phyloP scores from a whole-genome alignment of 1,139 yeast genomes.

The Pichia sp. region DNA sequence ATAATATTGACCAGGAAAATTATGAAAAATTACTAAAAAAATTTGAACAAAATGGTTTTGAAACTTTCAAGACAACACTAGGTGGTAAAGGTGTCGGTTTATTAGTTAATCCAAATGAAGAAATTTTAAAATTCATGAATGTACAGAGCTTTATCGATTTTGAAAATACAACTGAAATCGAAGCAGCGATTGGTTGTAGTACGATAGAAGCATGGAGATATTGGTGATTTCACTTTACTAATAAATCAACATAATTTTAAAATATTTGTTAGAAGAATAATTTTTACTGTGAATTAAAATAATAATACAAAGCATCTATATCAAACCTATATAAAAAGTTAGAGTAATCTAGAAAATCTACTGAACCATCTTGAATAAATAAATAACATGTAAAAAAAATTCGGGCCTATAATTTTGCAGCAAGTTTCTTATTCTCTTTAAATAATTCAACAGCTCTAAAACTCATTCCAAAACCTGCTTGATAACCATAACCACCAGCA shows the following conservation, averaged over 20 bases:
- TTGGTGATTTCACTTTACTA: constrained; percentile 37
- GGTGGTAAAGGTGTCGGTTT: constrained; percentile 89
- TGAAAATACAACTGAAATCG: constrained; percentile 41
- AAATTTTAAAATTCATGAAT: constrained; percentile 23
- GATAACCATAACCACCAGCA: constrained; percentile 73
- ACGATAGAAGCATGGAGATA: constrained; percentile 47
- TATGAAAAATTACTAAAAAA: constrained; percentile 28
- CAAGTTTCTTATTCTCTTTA: constrained; percentile 1
- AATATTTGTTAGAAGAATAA: background rate
- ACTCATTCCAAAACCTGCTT: constrained; percentile 65
- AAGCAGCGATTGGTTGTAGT: constrained; percentile 40
- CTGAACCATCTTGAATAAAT: background rate
- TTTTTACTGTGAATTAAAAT: too few relatives aligned
- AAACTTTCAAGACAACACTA: constrained; percentile 72
- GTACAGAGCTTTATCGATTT: constrained; percentile 36
- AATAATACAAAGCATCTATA: too few relatives aligned
- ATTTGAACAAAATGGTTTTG: constrained; percentile 49
- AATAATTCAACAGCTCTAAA: constrained; percentile 35
- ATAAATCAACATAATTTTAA: too few relatives aligned
- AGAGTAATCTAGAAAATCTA: too few relatives aligned
- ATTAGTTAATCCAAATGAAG: constrained; percentile 29
- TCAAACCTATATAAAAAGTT: too few relatives aligned
- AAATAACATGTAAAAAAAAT: background rate
- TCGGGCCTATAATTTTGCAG: constrained; percentile 5
- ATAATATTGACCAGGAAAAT: constrained; percentile 35